Evolutionary conservation across 306 rosid genomes (phyloP).

Genomic region (Luffa aegyptiaca): DNA sequence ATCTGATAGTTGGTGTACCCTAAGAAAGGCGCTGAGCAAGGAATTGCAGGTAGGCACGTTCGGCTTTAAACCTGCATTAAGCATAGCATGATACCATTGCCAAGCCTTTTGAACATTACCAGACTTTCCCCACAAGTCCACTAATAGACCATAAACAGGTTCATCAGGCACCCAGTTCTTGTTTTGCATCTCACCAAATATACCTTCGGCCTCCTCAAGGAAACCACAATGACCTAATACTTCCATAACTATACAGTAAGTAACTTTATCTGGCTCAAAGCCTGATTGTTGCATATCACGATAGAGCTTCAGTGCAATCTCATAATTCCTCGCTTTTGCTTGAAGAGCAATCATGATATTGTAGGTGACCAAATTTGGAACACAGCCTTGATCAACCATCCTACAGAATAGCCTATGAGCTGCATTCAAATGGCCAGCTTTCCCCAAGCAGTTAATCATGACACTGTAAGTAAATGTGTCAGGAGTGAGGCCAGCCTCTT

Average conservation of each 20-base stretch:
- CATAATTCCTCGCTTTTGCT: slow-evolving; percentile 90
- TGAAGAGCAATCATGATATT: slow-evolving; percentile 91
- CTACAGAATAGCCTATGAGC: slow-evolving; percentile 70
- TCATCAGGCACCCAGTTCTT: slow-evolving; percentile 86
- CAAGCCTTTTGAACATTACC: slow-evolving; percentile 89
- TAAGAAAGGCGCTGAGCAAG: slow-evolving; percentile 77
- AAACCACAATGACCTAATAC: slow-evolving; percentile 93
- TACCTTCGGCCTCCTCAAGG: slow-evolving; percentile 75
- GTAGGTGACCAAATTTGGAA: slow-evolving; percentile 85
- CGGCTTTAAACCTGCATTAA: slow-evolving; percentile 69
- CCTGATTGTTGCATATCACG: slow-evolving; percentile 81
- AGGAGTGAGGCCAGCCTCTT: slow-evolving; percentile 73
- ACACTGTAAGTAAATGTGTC: slow-evolving; percentile 98
- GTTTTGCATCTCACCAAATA: slow-evolving; percentile 66
- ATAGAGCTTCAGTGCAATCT: slow-evolving; percentile 62
- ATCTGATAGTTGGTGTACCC: slow-evolving; percentile 61
- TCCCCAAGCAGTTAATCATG: slow-evolving; percentile 89
- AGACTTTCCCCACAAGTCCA: slow-evolving; percentile 93
- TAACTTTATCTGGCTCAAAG: slow-evolving; percentile 81
- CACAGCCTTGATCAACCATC: slow-evolving; percentile 83
- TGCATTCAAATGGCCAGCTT: slow-evolving; percentile 77
- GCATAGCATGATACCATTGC: slow-evolving; percentile 82
- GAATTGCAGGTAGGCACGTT: slow-evolving; percentile 93
- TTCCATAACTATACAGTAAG: slow-evolving; percentile 94
- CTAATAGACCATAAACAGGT: slow-evolving; percentile 88